phyloP scores from a whole-genome alignment of 1,284 basidiomycete species.

The Xerocomus alliaceus region DNA sequence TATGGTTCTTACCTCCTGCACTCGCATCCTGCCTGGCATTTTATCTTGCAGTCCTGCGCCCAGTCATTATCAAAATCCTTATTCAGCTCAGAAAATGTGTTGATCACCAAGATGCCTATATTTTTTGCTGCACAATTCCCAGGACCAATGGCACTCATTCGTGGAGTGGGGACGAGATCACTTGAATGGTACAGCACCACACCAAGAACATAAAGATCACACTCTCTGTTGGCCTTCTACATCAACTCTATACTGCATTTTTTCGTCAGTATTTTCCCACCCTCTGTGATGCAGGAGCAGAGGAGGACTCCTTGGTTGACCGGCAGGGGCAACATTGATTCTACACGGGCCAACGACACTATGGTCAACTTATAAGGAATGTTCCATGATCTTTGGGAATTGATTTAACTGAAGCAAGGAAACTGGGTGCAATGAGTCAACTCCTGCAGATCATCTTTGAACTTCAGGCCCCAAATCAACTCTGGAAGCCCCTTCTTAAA shows the following conservation, averaged over 20 bases:
- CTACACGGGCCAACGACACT: conserved; percentile 4
- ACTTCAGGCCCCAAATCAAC: neutral
- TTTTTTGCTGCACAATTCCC: conserved; percentile 1
- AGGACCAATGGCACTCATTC: neutral
- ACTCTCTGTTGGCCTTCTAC: neutral
- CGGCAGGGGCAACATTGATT: conserved; percentile 5
- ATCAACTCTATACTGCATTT: conserved; percentile 14
- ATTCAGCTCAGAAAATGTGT: neutral
- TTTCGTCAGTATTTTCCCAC: conserved; percentile 14
- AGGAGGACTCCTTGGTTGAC: conserved; percentile 11
- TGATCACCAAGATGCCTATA: neutral
- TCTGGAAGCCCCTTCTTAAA: neutral
- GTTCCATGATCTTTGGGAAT: conserved; percentile 9
- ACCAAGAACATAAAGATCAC: neutral
- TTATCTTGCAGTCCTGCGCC: neutral
- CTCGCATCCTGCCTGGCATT: neutral
- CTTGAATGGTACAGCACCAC: neutral
- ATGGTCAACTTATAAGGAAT: neutral
- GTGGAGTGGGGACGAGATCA: neutral
- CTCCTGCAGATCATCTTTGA: conserved; percentile 7
- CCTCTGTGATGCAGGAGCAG: neutral
- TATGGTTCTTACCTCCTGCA: conserved; percentile 7
- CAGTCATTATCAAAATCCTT: neutral
- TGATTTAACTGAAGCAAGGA: conserved; percentile 5
- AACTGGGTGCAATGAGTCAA: conserved; percentile 9